phyloP scores from a whole-genome alignment of 257 asterid species.

The Petunia axillaris region DNA sequence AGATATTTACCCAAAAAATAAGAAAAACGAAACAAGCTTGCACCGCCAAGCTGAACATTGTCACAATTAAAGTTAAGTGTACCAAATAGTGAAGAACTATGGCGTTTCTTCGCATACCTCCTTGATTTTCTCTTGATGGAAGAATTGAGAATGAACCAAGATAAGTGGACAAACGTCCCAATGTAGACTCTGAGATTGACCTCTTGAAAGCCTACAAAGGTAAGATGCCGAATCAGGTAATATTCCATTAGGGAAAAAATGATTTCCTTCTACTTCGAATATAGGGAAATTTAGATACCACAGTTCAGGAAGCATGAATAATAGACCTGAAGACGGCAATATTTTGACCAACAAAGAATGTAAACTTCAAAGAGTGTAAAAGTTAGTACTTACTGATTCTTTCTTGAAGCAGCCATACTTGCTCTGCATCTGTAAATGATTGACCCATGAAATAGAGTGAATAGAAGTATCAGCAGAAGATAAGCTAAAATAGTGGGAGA shows the following conservation, averaged over 20 bases:
- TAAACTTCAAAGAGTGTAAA: constrained; percentile 18
- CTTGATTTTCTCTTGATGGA: constrained; percentile 54
- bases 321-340: constrained; percentile 9
- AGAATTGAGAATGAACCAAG: constrained; percentile 69
- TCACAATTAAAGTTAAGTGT: background rate
- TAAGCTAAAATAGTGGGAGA: constrained; percentile 17
- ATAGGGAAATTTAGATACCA: background rate
- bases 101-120: constrained; percentile 55
- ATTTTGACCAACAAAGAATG: constrained; percentile 4
- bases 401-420: constrained; percentile 75
- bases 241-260: constrained; percentile 26
- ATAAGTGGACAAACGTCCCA: constrained; percentile 70
- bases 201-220: constrained; percentile 59
- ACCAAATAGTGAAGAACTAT: constrained; percentile 17
- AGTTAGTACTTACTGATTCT: constrained; percentile 58
- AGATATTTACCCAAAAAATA: background rate
- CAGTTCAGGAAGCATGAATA: constrained; percentile 9
- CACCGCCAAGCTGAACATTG: background rate
- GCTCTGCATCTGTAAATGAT: constrained; percentile 72
- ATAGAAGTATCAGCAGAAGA: constrained; percentile 27
- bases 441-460: constrained; percentile 28
- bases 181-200: constrained; percentile 77
- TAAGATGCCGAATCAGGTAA: constrained; percentile 29
- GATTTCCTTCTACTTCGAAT: constrained; percentile 15
- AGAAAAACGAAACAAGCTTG: background rate